Evolutionary conservation across 495 filamentous ascomycete genomes (phyloP).

Genomic region (Aspergillus baeticus): DNA sequence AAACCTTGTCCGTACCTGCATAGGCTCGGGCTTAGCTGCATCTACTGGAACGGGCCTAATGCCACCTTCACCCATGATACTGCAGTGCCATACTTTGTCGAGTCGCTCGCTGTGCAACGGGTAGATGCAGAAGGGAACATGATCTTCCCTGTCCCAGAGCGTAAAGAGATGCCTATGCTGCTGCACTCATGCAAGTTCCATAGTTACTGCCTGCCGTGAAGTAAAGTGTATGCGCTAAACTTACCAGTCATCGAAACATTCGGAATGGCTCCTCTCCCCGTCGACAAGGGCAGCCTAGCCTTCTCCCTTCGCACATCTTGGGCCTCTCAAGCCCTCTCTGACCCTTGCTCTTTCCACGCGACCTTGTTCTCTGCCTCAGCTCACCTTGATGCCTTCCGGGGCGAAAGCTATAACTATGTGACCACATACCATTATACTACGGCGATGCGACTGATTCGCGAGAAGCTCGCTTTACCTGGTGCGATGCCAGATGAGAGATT

Average conservation of each 20-base stretch:
- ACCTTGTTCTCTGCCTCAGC: neutral
- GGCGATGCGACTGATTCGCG: neutral
- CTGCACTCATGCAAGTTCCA: slow-evolving; percentile 2
- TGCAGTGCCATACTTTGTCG: too few relatives aligned
- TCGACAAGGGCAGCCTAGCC: neutral
- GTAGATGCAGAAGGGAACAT: neutral
- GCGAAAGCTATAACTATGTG: neutral
- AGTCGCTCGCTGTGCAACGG: neutral
- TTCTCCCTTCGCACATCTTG: neutral
- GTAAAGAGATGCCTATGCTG: slow-evolving; percentile 1
- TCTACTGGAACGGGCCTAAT: too few relatives aligned
- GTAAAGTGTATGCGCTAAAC: too few relatives aligned
- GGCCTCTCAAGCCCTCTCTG: neutral
- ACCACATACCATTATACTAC: slow-evolving; percentile 1
- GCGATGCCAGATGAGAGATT: neutral
- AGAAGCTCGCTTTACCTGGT: neutral
- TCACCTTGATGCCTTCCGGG: neutral
- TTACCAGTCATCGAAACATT: neutral
- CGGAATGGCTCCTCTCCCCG: neutral
- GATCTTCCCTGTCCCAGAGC: neutral
- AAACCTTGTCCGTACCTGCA: too few relatives aligned
- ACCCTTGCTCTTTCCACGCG: neutral
- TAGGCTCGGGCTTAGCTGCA: too few relatives aligned
- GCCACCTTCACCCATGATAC: too few relatives aligned
- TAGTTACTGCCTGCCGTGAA: too few relatives aligned